A percentile compares a stretch with the other conserved stretches of the same genome.
Conservation (phyloP, 163 green algal species). For the Scenedesmus sp. region DNA sequence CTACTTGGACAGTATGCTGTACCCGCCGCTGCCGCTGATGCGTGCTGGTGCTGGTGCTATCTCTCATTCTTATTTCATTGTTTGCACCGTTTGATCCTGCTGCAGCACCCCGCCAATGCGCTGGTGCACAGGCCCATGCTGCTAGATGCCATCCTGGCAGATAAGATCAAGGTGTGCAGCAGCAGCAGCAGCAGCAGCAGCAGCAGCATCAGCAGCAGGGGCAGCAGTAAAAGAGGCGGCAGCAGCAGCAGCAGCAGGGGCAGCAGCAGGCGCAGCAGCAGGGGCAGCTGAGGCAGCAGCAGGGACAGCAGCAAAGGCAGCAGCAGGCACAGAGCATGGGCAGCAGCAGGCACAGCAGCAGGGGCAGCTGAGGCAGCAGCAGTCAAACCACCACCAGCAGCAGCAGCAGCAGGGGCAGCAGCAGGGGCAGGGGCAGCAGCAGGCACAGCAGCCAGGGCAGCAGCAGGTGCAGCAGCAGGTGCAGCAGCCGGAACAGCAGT, state of each 20-base stretch:
- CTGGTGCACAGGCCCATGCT: slow-evolving; percentile 82
- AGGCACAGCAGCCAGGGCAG: background rate
- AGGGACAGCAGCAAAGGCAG: background rate
- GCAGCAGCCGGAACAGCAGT: background rate
- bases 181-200: background rate
- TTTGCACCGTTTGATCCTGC: background rate
- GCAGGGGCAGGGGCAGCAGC: background rate
- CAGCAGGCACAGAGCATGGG: background rate
- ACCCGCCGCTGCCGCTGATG: background rate
- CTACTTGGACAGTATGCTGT: background rate
- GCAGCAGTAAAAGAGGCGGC: background rate
- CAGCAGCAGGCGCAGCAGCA: background rate
- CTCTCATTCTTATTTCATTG: background rate
- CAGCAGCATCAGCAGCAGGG: background rate
- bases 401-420: background rate
- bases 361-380: too few relatives aligned
- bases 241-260: background rate
- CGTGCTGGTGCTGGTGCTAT: background rate
- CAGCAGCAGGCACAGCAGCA: background rate
- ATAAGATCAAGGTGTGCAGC: slow-evolving; percentile 83
- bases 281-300: background rate
- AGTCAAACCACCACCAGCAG: background rate
- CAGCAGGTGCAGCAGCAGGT: background rate
- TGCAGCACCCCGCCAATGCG: slow-evolving; percentile 89
- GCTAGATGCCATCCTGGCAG: slow-evolving; percentile 80